Base-by-base conservation (phyloP, 768 basidiomycete genomes). In the Kwoniella botswanensis region DNA sequence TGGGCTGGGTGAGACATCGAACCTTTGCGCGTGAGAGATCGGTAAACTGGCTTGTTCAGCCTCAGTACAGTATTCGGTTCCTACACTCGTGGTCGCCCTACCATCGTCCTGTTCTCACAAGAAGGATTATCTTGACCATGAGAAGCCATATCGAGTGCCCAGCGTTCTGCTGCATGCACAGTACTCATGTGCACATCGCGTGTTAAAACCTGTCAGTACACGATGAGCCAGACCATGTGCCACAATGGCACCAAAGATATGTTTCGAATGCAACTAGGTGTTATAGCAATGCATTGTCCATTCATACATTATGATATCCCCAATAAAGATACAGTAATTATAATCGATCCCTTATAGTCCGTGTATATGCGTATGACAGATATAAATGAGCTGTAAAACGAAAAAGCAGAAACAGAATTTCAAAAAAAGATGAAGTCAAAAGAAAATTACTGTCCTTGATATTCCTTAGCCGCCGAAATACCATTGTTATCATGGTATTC, bases 261-360 rank as follows among this genome's bases (percentile, higher is more conserved):
- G 35, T 35, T 35, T 6, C 35, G 35, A 35, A 35, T 35, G 35
- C 35, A 35, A 35, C 35, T 50, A 50, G 18, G 46, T 11, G 21
- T 55, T n/a, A 55, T 55, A 55, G 24, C 15, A 22, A 12, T 55
- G 54, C 54, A 55, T 55, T 55, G 54, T 55, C 54, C 54, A 55
- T 55, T 24, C n/a, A 55, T 11, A 55, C 6, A 35, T 35, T 24
- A n/a, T 24, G 54, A 3, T 13, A 11, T n/a, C 4, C 15, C 24
- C n/a, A 22, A 55, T 55, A 24, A 18, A n/a, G n/a, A 55, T 24
- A 55, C 54, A 55, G 54, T 55, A 55, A 21, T 17, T 52, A 52
- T 52, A 21, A 17, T 17, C 15, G 21, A 52, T 3, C 24, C 54
- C 54, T 55, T 55, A 55, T 18, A n/a, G 54, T 55, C 54, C 54